Evolutionary conservation across 768 basidiomycete genomes (phyloP).

Genomic region (Bullera alba): DNA sequence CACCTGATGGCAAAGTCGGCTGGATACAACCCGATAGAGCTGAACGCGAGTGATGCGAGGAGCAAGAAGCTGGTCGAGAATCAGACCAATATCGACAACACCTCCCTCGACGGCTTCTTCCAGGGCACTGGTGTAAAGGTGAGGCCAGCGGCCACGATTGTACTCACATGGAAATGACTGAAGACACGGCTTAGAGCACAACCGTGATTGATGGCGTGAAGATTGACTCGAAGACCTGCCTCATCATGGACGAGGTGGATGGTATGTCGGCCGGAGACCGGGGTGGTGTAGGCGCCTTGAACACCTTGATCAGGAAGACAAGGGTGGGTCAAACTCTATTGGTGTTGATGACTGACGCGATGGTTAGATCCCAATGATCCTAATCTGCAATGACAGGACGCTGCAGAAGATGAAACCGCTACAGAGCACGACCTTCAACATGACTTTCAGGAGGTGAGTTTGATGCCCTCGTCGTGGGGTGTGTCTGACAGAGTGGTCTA

Average conservation of each 20-base stretch:
- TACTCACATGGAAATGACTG: background rate
- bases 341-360: background rate
- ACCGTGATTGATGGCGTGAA: constrained; percentile 60
- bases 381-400: constrained; percentile 85
- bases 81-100: constrained; percentile 82
- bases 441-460: constrained; percentile 70
- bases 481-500: constrained; percentile 42
- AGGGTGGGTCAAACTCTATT: constrained; percentile 52
- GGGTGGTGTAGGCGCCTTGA: constrained; percentile 90
- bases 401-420: constrained; percentile 91
- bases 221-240: constrained; percentile 70
- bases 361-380: constrained; percentile 85
- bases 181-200: constrained; percentile 48
- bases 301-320: constrained; percentile 84
- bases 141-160: background rate
- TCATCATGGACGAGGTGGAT: constrained; percentile 99
- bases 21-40: constrained; percentile 85
- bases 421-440: constrained; percentile 59
- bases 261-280: constrained; percentile 98
- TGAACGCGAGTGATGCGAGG: constrained; percentile 90
- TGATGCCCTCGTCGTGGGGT: background rate
- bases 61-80: constrained; percentile 97
- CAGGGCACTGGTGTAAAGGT: constrained; percentile 29
- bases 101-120: constrained; percentile 74
- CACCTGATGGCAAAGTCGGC: constrained; percentile 85